Evolutionary conservation across 2,329 filamentous ascomycete species (phyloP), one percentile per base, ranked within the genome.

Genomic region (Phyllosticta paracitricarpa): DNA sequence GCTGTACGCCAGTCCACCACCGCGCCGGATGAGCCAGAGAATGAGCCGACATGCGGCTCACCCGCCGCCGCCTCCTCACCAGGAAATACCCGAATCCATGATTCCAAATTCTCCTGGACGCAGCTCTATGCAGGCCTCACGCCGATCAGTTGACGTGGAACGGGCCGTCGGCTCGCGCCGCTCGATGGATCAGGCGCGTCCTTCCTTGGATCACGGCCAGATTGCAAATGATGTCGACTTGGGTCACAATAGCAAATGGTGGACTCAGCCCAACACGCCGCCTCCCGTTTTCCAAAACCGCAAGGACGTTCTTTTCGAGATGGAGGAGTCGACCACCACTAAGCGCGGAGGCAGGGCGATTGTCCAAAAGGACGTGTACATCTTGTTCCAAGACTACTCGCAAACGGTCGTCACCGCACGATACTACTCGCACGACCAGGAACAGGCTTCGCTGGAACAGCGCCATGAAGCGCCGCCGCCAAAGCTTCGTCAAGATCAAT

Each of bases 351-450:
- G 89, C 26, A 87, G 86, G 71, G 85, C 85, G 0, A 82, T 81
- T 1, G 78, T 96, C 22, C 89, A 87, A 6, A 92, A 92, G 66
- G 86, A 92, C 63, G 81, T 97, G 52, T 94, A 88, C 67, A 79
- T 97, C n/a, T 77, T 99, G 8, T 99, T 90, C 77, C 87, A 91
- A 69, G 94, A 99, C 76, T 99, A 99, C 74, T 97, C 92, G 19
- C 94, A 97, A 72, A 97, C 93, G 0, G 81, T 95, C 65, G 83
- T 99, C 68, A 91, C 87, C 0, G 89, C 87, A 19, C 86, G 82
- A 57, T 97, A 88, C 72, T 89, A 96, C 71, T 79, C 86, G 1
- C 83, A 85, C 59, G 86, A 96, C 70, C 82, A 88, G 2, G 79
- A 83, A 1, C 87, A 93, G 68, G 88, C 87, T 10, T 79, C 84